Evolutionary conservation across 176 grass and related monocot species (phyloP).

Genomic region (Hyparrhenia diplandra): DNA sequence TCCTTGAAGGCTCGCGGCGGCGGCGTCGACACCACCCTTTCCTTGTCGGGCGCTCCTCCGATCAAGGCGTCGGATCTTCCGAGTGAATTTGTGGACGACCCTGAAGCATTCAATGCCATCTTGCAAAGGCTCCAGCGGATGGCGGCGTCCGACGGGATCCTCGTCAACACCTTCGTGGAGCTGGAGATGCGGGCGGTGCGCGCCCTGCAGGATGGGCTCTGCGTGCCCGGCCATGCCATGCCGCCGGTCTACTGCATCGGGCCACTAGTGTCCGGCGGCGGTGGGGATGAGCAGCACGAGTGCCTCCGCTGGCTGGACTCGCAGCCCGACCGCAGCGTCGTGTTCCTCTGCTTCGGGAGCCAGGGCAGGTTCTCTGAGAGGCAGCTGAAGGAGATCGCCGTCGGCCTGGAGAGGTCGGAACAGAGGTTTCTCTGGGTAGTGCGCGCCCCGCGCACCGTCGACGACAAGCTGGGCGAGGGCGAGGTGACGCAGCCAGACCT

Average conservation of each 20-base stretch:
- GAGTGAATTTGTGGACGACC: background rate
- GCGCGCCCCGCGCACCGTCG: background rate
- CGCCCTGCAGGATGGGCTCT: no score
- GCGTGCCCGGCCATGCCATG: no score
- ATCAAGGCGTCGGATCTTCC: constrained; percentile 21
- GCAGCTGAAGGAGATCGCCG: background rate
- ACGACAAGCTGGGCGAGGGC: background rate
- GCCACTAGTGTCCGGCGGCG: background rate
- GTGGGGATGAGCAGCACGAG: background rate
- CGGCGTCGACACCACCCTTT: background rate
- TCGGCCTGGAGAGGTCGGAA: constrained; percentile 37
- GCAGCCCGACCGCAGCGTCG: constrained; percentile 24
- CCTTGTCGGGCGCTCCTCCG: constrained; percentile 12
- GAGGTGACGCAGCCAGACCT: background rate
- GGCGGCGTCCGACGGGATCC: constrained; percentile 4
- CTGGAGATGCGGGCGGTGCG: no score
- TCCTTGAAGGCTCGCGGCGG: no score
- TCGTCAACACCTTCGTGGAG: constrained; percentile 41
- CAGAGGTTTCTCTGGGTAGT: constrained; percentile 50
- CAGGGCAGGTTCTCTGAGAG: background rate
- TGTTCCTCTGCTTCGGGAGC: constrained; percentile 50
- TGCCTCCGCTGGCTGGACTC: constrained; percentile 37
- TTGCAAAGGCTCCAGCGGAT: background rate
- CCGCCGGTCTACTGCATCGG: no score
- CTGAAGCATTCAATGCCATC: background rate